Conservation (phyloP, 2,329 filamentous ascomycete species). For the Aureobasidium sp. region DNA sequence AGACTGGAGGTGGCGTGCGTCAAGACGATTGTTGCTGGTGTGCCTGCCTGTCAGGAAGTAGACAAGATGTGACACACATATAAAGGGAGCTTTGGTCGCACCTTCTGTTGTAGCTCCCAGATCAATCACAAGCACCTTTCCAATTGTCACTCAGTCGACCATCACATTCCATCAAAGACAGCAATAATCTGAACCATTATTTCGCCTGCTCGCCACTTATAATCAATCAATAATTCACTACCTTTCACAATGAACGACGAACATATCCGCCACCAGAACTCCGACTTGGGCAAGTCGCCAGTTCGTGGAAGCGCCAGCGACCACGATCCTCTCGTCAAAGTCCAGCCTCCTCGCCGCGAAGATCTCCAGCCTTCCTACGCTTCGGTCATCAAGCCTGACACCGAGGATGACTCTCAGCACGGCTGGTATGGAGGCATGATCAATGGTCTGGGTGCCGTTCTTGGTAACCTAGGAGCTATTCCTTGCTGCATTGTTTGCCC, state of each 20-base stretch:
- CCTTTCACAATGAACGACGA: conserved; percentile 16
- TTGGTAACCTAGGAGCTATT: conserved; percentile 76
- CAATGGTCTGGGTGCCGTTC: conserved; percentile 60
- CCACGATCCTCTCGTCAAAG: conserved; percentile 34
- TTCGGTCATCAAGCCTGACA: conserved; percentile 51
- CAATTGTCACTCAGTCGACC: not conserved
- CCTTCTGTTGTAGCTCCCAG: not conserved
- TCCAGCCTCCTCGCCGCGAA: conserved; percentile 71
- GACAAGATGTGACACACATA: conserved; percentile 1
- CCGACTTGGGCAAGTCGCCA: conserved; percentile 25
- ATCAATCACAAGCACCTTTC: not conserved
- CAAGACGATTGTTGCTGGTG: conserved; percentile 7
- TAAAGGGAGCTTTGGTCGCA: not conserved
- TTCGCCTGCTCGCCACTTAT: not conserved
- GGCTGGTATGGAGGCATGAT: conserved; percentile 91
- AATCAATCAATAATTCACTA: not conserved
- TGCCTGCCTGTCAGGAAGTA: not conserved
- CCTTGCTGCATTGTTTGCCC: conserved; percentile 89
- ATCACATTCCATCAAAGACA: not conserved
- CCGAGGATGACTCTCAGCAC: conserved; percentile 59
- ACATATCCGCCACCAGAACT: not conserved
- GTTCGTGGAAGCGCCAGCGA: conserved; percentile 15
- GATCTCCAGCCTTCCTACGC: conserved; percentile 83
- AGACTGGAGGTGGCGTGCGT: not conserved
- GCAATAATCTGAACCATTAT: not conserved